Evolutionary conservation across 2,329 filamentous ascomycete species (phyloP).

Genomic region (Blastomyces percursus): DNA sequence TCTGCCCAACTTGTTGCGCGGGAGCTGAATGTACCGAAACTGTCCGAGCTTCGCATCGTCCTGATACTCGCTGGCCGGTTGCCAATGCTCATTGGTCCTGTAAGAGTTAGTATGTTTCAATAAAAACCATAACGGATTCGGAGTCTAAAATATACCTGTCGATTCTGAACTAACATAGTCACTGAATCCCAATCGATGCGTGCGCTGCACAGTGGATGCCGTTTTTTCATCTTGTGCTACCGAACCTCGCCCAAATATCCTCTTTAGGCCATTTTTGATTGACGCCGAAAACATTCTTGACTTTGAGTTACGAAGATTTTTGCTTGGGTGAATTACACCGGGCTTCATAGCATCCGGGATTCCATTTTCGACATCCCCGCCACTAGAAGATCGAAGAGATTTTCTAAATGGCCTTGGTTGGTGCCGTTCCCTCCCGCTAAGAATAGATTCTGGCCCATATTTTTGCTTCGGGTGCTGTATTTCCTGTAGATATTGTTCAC

Average conservation of each 20-base stretch:
- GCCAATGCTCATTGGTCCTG: background rate
- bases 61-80: conserved; percentile 16
- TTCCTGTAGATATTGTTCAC: conserved; percentile 29
- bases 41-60: conserved; percentile 24
- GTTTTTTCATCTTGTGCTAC: conserved; percentile 14
- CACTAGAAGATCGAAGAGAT: conserved; percentile 24
- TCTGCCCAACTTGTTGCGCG: conserved; percentile 42
- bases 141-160: background rate
- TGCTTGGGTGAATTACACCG: conserved; percentile 3
- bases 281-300: conserved; percentile 32
- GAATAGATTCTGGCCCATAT: conserved; percentile 19
- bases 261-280: conserved; percentile 33
- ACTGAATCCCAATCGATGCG: conserved; percentile 16
- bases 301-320: conserved; percentile 16
- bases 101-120: conserved; percentile 2
- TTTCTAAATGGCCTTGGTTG: conserved; percentile 30
- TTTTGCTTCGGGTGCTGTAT: conserved; percentile 15
- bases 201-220: conserved; percentile 18
- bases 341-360: conserved; percentile 6
- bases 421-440: conserved; percentile 17
- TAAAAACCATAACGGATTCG: background rate
- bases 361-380: conserved; percentile 13
- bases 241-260: conserved; percentile 30
- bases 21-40: conserved; percentile 28
- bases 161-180: conserved; percentile 15